Evolutionary conservation across 345 rosid genomes (phyloP).

Genomic region (Aegle marmelos): DNA sequence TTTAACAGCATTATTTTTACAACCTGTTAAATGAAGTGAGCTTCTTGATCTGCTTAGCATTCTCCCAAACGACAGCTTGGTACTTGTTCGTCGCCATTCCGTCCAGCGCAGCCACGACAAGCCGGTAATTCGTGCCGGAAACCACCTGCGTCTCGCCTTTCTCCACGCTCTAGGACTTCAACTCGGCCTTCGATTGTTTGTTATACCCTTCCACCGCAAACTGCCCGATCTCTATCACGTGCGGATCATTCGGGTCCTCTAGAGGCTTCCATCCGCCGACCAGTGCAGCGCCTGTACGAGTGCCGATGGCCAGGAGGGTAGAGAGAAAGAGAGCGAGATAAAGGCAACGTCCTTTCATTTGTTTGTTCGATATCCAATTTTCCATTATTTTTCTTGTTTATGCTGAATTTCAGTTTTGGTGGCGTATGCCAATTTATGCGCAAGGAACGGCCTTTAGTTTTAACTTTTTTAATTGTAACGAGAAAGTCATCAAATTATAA

Average conservation of each 20-base stretch:
- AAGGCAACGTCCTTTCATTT: neutral
- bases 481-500: no score
- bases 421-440: no score
- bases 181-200: neutral
- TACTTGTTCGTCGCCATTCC: slow-evolving; percentile 17
- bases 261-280: slow-evolving; percentile 56
- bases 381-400: no score
- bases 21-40: slow-evolving; percentile 40
- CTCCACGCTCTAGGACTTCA: slow-evolving; percentile 33
- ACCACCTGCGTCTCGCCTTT: slow-evolving; percentile 56
- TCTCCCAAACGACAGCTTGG: slow-evolving; percentile 56
- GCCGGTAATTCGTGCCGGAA: slow-evolving; percentile 46
- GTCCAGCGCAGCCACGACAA: slow-evolving; percentile 24
- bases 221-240: slow-evolving; percentile 36
- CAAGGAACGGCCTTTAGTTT: no score
- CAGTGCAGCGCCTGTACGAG: neutral
- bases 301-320: slow-evolving; percentile 7
- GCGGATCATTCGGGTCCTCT: slow-evolving; percentile 31
- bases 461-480: no score
- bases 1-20: no score
- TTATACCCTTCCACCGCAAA: slow-evolving; percentile 22
- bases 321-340: neutral
- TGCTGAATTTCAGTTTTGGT: no score
- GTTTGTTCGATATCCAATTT: no score
- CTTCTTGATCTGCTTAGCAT: slow-evolving; percentile 28